A percentile compares a stretch with the other conserved stretches of the same genome.
Evolutionary conservation across 2,329 filamentous ascomycete species (phyloP).

Genomic region (Colletotrichum gigasporum): DNA sequence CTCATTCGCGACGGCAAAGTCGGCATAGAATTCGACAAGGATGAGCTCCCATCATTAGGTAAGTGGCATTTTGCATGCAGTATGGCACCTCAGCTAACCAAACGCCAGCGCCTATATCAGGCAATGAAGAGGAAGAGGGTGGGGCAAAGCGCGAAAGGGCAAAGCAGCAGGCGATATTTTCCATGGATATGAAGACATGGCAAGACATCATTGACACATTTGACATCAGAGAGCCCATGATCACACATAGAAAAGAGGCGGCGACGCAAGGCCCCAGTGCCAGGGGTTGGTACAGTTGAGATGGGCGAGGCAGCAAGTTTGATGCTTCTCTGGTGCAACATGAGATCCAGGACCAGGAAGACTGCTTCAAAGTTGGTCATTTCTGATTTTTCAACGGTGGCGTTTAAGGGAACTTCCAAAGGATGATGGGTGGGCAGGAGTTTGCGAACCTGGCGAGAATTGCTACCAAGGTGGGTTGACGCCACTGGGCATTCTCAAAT

Average conservation of each 20-base stretch:
- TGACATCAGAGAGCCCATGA: constrained; percentile 81
- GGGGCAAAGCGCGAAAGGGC: constrained; percentile 60
- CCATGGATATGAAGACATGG: constrained; percentile 89
- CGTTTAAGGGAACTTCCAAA: no score
- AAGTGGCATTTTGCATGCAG: constrained; percentile 50
- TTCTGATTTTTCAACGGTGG: no score
- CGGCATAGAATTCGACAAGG: constrained; percentile 76
- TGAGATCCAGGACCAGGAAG: no score
- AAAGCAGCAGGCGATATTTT: constrained; percentile 87
- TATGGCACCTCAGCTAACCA: constrained; percentile 29
- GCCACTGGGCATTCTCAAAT: no score
- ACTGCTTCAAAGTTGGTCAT: no score
- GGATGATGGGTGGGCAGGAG: no score
- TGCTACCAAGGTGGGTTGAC: no score
- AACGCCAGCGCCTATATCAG: constrained; percentile 44
- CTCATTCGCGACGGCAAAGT: constrained; percentile 87
- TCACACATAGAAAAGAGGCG: constrained; percentile 79
- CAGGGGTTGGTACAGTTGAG: constrained; percentile 73
- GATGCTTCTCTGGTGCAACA: no score
- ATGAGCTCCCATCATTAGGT: constrained; percentile 83
- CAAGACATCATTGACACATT: constrained; percentile 79
- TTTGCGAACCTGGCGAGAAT: no score
- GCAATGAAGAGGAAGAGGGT: constrained; percentile 56
- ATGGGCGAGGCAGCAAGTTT: not conserved
- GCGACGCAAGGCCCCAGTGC: constrained; percentile 60